Evolutionary conservation across 148 eudicot genomes (phyloP).

Genomic region (Gaultheria prostrata): DNA sequence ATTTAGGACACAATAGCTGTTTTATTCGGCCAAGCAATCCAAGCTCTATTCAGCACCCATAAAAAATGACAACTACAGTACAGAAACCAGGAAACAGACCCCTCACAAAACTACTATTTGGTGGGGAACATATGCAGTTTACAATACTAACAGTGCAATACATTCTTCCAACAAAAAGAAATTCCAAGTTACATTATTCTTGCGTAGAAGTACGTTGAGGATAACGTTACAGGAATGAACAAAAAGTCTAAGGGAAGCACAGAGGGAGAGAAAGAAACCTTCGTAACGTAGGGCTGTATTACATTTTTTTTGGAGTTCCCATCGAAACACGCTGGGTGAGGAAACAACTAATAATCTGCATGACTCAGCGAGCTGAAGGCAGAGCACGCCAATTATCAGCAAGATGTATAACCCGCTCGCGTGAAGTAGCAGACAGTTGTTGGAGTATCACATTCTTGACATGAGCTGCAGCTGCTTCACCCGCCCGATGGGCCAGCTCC

Average conservation of each 20-base stretch:
- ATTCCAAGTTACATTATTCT: not conserved
- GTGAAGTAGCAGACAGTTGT: conserved; percentile 54
- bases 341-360: not conserved
- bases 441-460: conserved; percentile 63
- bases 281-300: not conserved
- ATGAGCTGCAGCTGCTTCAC: conserved; percentile 70
- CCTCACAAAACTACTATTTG: not conserved
- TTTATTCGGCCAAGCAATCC: not conserved
- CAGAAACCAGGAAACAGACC: not conserved
- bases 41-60: not conserved
- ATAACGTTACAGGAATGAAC: not conserved
- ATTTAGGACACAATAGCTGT: not conserved
- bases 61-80: not conserved
- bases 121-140: not conserved
- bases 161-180: not conserved
- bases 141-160: not conserved
- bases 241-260: not conserved
- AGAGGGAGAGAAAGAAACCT: not conserved
- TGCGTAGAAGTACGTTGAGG: not conserved
- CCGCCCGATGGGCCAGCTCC: conserved; percentile 81
- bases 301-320: not conserved
- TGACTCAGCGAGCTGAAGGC: conserved; percentile 54
- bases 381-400: conserved; percentile 75
- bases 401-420: conserved; percentile 51
- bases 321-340: not conserved